Evolutionary conservation across 139 green algal species (phyloP).

Genomic region (Picochlorum sp.): DNA sequence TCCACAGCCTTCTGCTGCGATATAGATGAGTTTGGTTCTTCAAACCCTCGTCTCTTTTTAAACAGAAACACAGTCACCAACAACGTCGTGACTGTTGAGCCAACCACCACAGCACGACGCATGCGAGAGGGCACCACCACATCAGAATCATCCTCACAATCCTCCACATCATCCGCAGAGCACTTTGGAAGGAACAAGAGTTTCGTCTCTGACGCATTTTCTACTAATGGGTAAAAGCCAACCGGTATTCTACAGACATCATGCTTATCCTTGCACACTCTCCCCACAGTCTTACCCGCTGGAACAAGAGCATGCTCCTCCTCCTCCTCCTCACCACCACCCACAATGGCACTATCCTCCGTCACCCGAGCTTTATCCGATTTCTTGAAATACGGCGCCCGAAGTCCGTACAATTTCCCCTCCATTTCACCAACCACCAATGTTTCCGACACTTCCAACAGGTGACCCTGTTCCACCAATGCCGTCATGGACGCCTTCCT

Average conservation of each 20-base stretch:
- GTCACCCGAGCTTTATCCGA: neutral
- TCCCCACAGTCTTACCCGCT: neutral
- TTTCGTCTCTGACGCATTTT: conserved; percentile 1
- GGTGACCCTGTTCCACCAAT: neutral
- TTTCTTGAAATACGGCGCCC: neutral
- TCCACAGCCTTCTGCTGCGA: neutral
- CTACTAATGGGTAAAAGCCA: conserved; percentile 3
- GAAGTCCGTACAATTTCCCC: neutral
- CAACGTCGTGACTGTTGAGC: no score
- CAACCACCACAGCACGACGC: no score
- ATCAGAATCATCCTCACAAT: neutral
- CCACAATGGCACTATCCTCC: neutral
- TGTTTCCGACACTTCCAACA: neutral
- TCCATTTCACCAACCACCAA: conserved; percentile 5
- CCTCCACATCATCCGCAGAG: neutral
- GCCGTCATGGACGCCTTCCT: neutral
- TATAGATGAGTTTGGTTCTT: neutral
- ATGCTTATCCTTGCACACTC: conserved; percentile 6
- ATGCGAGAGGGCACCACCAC: neutral
- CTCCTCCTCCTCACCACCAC: neutral
- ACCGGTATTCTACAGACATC: conserved; percentile 3
- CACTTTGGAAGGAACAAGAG: neutral
- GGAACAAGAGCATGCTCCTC: neutral
- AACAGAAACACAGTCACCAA: no score
- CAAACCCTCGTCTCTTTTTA: no score